Base-by-base conservation (phyloP, 495 filamentous ascomycete genomes). In the Penicillium roqueforti region DNA sequence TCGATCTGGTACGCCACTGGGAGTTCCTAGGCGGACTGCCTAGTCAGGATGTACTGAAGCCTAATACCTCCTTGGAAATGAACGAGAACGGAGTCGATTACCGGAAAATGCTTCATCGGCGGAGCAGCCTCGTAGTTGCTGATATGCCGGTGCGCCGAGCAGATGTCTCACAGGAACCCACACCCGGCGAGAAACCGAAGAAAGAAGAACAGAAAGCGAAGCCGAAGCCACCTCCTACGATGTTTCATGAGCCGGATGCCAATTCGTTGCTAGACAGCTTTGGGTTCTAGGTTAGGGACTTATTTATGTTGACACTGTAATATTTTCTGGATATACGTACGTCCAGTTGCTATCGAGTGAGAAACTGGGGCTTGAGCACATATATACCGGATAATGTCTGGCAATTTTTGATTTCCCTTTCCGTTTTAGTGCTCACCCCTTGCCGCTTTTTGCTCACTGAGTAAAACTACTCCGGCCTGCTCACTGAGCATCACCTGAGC, bases 201-300 rank as follows among this genome's bases (percentile, higher is more conserved):
- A 39, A 53, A 25, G 43, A 62, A 22, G 43, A 62, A 11, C 71
- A 72, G 66, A 72, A 71, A 56, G 63, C 76, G 34, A 80, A 81
- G 53, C 59, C 69, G 18, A 84, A 87, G 63, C 80, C 83, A 36
- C 83, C 87, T 20, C 83, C 87, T n/a, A 89, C 83, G 39, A 83
- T 85, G 57, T 96, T 97, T 68, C 80, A 92, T 71, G 92, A 97
- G 70, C 92, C 92, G 16, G 89, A 95, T 76, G 79, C 87, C 40
- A 95, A 84, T 72, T 88, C 85, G 45, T 67, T 91, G 62, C 68
- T 91, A 58, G 87, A 90, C 74, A 89, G 79, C 65, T 91, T 91
- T 79, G 87, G 87, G 14, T 89, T 89, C 51, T 78, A 68, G 57
- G 28, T 36, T 55, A 41, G 37, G 14, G 16, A 29, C 1, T 50